A percentile compares a stretch with the other conserved stretches of the same genome.
phyloP scores from a whole-genome alignment of 1,284 basidiomycete genomes.

The Chalciporus sp. region DNA sequence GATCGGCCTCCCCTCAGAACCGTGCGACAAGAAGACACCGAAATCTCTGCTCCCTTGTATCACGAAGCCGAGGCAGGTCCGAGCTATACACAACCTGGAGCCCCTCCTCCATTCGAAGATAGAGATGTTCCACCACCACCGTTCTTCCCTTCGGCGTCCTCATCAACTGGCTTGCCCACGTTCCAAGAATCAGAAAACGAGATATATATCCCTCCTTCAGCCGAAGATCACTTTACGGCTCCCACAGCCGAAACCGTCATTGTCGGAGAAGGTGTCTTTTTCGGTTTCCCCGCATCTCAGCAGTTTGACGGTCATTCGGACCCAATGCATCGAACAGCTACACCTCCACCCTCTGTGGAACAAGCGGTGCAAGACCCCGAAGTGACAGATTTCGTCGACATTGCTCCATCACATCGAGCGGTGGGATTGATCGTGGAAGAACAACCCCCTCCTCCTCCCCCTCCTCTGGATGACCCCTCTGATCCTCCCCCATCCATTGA shows the following conservation, averaged over 20 bases:
- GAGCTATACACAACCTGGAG: slow-evolving; percentile 58
- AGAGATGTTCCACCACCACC: slow-evolving; percentile 75
- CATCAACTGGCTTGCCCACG: slow-evolving; percentile 63
- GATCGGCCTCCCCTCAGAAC: slow-evolving; percentile 74
- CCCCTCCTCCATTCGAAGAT: slow-evolving; percentile 82
- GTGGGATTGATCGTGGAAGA: slow-evolving; percentile 59
- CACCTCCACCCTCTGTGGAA: slow-evolving; percentile 72
- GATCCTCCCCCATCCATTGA: slow-evolving; percentile 83
- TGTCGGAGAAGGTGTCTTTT: slow-evolving; percentile 69
- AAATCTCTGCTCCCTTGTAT: slow-evolving; percentile 61
- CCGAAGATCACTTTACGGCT: slow-evolving; percentile 41
- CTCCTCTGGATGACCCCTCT: slow-evolving; percentile 82
- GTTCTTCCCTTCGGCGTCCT: slow-evolving; percentile 66
- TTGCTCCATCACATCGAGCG: slow-evolving; percentile 57
- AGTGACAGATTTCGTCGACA: slow-evolving; percentile 62
- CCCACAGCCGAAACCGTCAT: slow-evolving; percentile 43
- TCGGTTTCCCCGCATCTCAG: slow-evolving; percentile 66
- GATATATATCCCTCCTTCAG: slow-evolving; percentile 59
- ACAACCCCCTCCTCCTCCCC: slow-evolving; percentile 69
- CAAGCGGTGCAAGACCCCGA: slow-evolving; percentile 68
- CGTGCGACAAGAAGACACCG: slow-evolving; percentile 64
- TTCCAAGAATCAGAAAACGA: slow-evolving; percentile 77
- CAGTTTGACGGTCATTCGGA: slow-evolving; percentile 80
- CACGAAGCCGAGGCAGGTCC: slow-evolving; percentile 72
- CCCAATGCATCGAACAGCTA: slow-evolving; percentile 57